A percentile compares a stretch with the other conserved stretches of the same genome.
These are phyloP conservation scores for Leptomonas pyrrhocoris DNA, from an alignment of 208 protist species.

Conservation along the genomic window DNA sequence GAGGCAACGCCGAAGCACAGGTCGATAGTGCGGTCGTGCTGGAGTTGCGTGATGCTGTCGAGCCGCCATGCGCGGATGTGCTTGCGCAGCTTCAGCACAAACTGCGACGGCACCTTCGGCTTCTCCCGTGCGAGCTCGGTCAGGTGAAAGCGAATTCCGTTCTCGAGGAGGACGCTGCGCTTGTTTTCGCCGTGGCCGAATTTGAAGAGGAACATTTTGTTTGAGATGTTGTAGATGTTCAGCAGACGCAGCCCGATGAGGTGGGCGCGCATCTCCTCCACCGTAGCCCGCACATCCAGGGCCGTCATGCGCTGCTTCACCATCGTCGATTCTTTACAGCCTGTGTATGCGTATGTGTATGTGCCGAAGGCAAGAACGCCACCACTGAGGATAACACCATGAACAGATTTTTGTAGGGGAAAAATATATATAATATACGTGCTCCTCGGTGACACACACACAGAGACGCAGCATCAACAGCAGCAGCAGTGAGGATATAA, in stretches of 20 bases:
- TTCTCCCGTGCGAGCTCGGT: constrained; percentile 93
- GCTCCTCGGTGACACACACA: too few species aligned
- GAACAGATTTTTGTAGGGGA: too few species aligned
- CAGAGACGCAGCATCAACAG: too few species aligned
- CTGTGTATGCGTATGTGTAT: constrained; percentile 13
- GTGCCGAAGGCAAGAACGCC: background rate
- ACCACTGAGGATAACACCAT: background rate
- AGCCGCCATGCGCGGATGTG: constrained; percentile 94
- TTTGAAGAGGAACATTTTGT: constrained; percentile 95
- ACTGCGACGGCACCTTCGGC: constrained; percentile 90
- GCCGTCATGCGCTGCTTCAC: constrained; percentile 93
- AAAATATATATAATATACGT: background rate
- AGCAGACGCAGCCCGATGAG: constrained; percentile 90
- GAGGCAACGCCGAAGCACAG: constrained; percentile 92
- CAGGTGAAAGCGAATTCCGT: constrained; percentile 92
- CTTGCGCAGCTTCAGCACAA: constrained; percentile 95
- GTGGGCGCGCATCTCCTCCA: constrained; percentile 84
- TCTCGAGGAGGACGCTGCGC: constrained; percentile 91
- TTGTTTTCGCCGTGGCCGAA: constrained; percentile 93
- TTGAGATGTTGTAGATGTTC: constrained; percentile 95
- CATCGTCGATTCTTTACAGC: constrained; percentile 59
- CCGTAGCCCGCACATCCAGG: constrained; percentile 90
- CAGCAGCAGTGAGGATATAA: too few species aligned
- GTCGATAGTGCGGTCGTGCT: constrained; percentile 96
- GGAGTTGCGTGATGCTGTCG: constrained; percentile 93